These are phyloP conservation scores for Creolimax fragrantissima DNA, from an alignment of 78 protist genomes.

Conservation along the genomic window DNA sequence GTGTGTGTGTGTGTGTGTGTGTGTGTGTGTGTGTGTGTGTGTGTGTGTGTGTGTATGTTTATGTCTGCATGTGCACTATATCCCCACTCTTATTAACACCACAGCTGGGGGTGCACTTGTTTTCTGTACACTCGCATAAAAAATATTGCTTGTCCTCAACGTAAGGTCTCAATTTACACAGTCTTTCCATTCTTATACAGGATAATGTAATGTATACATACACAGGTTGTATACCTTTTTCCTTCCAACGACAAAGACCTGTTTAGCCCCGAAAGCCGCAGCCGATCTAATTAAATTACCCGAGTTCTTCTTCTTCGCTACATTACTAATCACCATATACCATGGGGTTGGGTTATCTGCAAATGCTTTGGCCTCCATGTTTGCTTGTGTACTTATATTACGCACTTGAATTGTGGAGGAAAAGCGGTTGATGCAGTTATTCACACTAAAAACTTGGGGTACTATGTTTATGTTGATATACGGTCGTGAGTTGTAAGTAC, in stretches of 20 bases:
- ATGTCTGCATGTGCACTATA: too few species aligned
- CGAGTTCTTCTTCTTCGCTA: neutral
- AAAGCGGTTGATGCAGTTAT: neutral
- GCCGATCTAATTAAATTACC: constrained; percentile 17
- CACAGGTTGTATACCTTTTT: neutral
- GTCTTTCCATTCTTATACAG: too few species aligned
- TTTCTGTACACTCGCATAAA: too few species aligned
- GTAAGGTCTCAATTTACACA: too few species aligned
- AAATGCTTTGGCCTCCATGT: too few species aligned
- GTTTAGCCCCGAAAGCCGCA: constrained; percentile 12
- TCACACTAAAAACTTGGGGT: neutral
- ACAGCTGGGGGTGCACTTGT: too few species aligned
- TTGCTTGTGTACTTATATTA: neutral
- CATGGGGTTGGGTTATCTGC: neutral
- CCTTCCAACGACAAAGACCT: neutral
- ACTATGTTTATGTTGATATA: too few species aligned
- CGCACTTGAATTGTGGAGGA: neutral
- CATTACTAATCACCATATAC: neutral
- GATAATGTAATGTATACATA: neutral
- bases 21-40: too few species aligned
- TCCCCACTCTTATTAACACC: too few species aligned
- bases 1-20: too few species aligned
- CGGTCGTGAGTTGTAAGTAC: too few species aligned
- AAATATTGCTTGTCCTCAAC: too few species aligned
- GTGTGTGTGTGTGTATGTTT: neutral